phyloP scores from a whole-genome alignment of 257 asterid species.

The Ligustrum vulgare region DNA sequence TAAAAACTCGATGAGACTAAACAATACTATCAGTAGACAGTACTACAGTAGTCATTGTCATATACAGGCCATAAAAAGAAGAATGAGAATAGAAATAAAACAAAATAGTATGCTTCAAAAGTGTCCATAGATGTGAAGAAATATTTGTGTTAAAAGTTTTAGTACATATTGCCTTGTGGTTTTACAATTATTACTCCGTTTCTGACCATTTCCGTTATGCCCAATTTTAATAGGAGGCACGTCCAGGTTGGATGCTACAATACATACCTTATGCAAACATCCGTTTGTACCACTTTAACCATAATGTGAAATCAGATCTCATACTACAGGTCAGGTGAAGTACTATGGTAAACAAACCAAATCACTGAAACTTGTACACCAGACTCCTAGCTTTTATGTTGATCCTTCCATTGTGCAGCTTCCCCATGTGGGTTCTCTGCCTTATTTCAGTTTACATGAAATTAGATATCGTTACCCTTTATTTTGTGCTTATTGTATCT shows the following conservation, averaged over 20 bases:
- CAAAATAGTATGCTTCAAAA: too few species aligned
- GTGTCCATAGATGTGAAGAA: background rate
- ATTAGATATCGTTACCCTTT: too few species aligned
- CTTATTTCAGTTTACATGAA: too few species aligned
- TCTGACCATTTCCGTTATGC: background rate
- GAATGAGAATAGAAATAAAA: background rate
- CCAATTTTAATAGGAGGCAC: background rate
- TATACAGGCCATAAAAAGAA: background rate
- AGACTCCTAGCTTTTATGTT: background rate
- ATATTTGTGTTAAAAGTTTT: background rate
- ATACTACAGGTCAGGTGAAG: background rate
- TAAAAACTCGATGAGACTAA: background rate
- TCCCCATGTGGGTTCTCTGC: too few species aligned
- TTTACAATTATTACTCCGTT: background rate
- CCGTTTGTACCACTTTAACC: background rate
- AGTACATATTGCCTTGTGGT: background rate
- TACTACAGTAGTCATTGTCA: background rate
- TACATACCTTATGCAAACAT: background rate
- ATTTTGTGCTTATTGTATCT: too few species aligned
- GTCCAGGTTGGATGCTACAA: background rate
- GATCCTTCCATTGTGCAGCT: too few species aligned
- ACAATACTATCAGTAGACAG: background rate
- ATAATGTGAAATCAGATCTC: background rate
- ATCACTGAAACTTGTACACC: background rate
- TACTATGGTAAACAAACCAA: background rate